Evolutionary conservation across 2,329 filamentous ascomycete genomes (phyloP), one percentile per base, ranked within the genome.

Genomic region (Arthrobotrys megalospora): DNA sequence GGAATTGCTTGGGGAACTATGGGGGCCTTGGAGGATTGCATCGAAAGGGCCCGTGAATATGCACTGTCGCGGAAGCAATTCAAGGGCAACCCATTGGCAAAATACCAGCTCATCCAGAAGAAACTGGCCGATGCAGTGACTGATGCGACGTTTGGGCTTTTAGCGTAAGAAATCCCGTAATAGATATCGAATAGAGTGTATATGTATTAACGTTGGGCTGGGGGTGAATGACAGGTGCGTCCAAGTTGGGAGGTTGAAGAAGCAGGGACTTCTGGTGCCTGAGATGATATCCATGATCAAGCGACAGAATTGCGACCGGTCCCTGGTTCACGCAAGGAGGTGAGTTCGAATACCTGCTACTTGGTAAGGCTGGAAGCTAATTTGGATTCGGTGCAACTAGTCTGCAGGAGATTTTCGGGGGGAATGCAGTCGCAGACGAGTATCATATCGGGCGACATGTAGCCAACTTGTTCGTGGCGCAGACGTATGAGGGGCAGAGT

Each of bases 241-340:
- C 73, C 96, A 99, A 85, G 95, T 98, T 41, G 94, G 94, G 65
- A 88, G 95, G 79, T 89, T 98, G 73, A 98, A 97, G 88, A 95
- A 98, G 82, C 90, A 93, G 83, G 94, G 94, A 80, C 93, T 93
- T 85, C 90, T 89, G 24, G 91, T 92, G 1, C 94, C 96, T 6
- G 96, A 99, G 86, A 98, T 98, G 95, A 97, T 99, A 82, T 90
- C 89, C 7, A 91, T 99, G 93, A 91, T 98, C 83, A 99, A 99
- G 89, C 88, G 96, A 81, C 94, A 98, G 86, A 99, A 99, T 85
- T 99, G 96, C 85, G 96, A 99, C 85, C 88, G 91, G 65, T 96
- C 96, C 14, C 86, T 99, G 82, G 86, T 89, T 34, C 94, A 95
- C 81, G 90, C 94, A 19, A 88, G 96, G 80, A 86, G 88, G 83